Base-by-base conservation (phyloP, 176 grass and related monocot species). In the Urochloa ruziziensis region DNA sequence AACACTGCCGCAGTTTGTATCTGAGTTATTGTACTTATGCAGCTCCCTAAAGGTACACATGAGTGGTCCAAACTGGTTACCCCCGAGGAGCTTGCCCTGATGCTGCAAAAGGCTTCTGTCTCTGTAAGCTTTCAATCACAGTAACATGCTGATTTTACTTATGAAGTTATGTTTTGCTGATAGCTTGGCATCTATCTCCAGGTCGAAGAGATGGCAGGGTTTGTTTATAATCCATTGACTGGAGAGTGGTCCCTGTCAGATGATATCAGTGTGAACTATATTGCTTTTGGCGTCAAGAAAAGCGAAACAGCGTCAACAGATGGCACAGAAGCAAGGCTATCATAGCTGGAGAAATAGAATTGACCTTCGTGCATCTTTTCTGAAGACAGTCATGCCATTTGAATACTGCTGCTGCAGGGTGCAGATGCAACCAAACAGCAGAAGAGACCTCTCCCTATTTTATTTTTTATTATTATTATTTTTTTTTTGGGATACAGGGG, bases 31-130 rank as follows among this genome's bases (percentile, higher is more conserved):
- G 67, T 85, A 47, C 27, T 70, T 68, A 33, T 83, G 52, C 88
- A 98, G 93, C 96, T 98, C 13, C 96, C 96, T 59, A 87, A 85
- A 91, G 96, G 96, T 13, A 98, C 96, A 42, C 96, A 95, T 80
- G 70, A 94, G 67, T 98, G 96, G 96, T 94, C 96, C 34, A 91
- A 88, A 78, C 87, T 98, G 78, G 57, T 98, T 60, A 94, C 87
- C 59, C 87, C 93, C 0, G 96, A 98, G 84, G 96, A 98, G 86
- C 68, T 98, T 73, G 87, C 78, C 54, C 80, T 98, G 73, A 90
- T 93, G 85, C 82, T 92, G 67, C 87, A 87, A 67, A 89, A 86
- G 86, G 80, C 96, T 63, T 95, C 93, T 33, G 43, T 98, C 42
- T 90, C 89, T 44, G 96, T 98, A 98, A 94, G 82, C 33, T 67